Percentiles rank a stretch among this genome's conserved stretches.
Evolutionary conservation across 2,329 filamentous ascomycete genomes (phyloP).

Genomic region (Calonectria multiphialidica): DNA sequence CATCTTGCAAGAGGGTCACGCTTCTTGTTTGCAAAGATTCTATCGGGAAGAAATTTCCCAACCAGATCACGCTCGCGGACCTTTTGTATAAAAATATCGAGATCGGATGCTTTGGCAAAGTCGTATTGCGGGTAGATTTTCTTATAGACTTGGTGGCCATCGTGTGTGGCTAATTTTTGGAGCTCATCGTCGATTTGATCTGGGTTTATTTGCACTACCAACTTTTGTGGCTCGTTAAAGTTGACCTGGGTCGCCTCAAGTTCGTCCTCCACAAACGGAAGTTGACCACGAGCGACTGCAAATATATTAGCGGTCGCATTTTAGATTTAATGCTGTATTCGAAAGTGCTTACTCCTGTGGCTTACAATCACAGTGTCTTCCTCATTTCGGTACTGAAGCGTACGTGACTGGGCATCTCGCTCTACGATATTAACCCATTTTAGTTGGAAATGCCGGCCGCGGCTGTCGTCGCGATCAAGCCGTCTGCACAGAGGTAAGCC

Average conservation of each 20-base stretch:
- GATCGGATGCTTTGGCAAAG: neutral
- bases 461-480: neutral
- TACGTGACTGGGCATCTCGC: neutral
- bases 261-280: neutral
- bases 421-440: neutral
- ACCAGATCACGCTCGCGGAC: neutral
- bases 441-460: neutral
- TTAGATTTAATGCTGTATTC: no score
- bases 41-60: neutral
- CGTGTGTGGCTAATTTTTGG: neutral
- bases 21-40: neutral
- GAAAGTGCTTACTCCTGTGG: neutral
- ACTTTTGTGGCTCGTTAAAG: neutral
- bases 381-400: neutral
- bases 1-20: neutral
- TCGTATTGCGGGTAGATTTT: constrained; percentile 5
- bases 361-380: neutral
- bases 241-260: neutral
- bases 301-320: neutral
- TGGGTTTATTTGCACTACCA: neutral
- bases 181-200: neutral
- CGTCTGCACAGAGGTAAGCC: neutral
- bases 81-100: neutral
- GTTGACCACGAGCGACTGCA: neutral
- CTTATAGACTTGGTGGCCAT: neutral